These are phyloP conservation scores for Lentinula detonsa DNA, from an alignment of 768 basidiomycete species.

Conservation along the genomic window DNA sequence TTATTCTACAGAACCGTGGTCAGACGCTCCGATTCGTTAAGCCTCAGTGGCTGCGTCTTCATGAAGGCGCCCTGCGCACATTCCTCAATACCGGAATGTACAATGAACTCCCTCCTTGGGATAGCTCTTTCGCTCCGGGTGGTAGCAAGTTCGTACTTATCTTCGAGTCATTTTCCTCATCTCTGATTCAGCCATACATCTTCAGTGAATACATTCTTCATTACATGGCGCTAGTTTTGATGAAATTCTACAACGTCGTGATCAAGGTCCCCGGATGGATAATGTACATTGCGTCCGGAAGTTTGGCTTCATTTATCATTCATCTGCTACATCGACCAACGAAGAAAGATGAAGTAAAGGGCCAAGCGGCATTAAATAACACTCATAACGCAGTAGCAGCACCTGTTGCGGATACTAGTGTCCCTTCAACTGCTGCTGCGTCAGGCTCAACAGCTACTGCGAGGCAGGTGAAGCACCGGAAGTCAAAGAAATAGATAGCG, in stretches of 20 bases:
- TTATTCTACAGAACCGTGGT: constrained; percentile 67
- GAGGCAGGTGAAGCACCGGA: constrained; percentile 24
- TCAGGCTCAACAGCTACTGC: constrained; percentile 2
- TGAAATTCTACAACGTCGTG: constrained; percentile 45
- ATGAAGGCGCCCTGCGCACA: constrained; percentile 51
- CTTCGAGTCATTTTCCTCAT: not conserved
- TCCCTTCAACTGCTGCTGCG: not conserved
- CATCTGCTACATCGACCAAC: constrained; percentile 49
- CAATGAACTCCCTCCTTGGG: constrained; percentile 63
- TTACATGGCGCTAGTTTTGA: constrained; percentile 43
- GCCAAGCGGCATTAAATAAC: not conserved
- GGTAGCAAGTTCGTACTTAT: constrained; percentile 51
- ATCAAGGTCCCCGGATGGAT: constrained; percentile 66
- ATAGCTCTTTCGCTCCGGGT: constrained; percentile 63
- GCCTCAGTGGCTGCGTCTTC: constrained; percentile 55
- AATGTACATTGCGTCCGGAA: constrained; percentile 60
- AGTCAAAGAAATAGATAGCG: constrained; percentile 23
- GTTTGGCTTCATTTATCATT: constrained; percentile 59
- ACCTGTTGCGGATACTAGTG: not conserved
- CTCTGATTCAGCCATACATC: not conserved
- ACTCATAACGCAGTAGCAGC: not conserved
- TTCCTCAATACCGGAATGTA: constrained; percentile 65
- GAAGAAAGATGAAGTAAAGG: not conserved
- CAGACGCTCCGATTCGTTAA: constrained; percentile 77
- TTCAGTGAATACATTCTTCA: constrained; percentile 65